Evolutionary conservation across 768 basidiomycete genomes (phyloP), one percentile per base, ranked within the genome.

Genomic region (Pisolithus sp.): DNA sequence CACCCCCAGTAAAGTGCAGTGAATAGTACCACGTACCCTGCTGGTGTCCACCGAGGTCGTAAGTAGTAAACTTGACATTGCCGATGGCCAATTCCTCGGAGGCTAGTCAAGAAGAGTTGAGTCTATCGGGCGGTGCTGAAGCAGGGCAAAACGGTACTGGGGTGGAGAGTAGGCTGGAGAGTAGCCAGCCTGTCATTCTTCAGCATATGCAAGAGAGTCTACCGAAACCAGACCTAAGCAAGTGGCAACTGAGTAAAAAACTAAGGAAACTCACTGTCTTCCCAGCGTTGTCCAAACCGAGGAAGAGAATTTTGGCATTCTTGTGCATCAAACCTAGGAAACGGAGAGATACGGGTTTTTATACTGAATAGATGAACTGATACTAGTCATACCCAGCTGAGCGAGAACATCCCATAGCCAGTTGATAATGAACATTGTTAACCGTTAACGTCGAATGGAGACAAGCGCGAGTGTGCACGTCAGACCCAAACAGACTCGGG

Each of bases 291-390:
- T 98, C 95, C 50, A 98, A 81, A 57, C 96, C 96, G 48, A 99
- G 82, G 84, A 99, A 99, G 57, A 99, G 81, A 68, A 99, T 96
- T 81, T 98, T 99, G 59, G 96, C 96, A 68, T 96, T 97, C 87
- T 99, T 96, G 78, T 93, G 89, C 73, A 86, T 63, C 62, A 95
- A 78, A 58, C 93, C 93, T 94, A n/a, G 57, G 39, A 34, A 17
- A 49, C 38, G 31, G n/a, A 34, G 7, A 43, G 48, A 24, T 38
- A 24, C 37, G 51, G 39, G 41, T 23, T n/a, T 37, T 40, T 5
- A 48, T 48, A 36, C 55, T 18, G 57, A 49, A 21, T 46, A 24
- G 1, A 50, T 48, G 18, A 18, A 26, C 17, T 24, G 30, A 41
- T 37, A 34, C 13, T 36, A 18, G 21, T 71, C 82, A 52, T 67